Evolutionary conservation across 2,329 filamentous ascomycete genomes (phyloP).

Genomic region (Verticillium isaacii): DNA sequence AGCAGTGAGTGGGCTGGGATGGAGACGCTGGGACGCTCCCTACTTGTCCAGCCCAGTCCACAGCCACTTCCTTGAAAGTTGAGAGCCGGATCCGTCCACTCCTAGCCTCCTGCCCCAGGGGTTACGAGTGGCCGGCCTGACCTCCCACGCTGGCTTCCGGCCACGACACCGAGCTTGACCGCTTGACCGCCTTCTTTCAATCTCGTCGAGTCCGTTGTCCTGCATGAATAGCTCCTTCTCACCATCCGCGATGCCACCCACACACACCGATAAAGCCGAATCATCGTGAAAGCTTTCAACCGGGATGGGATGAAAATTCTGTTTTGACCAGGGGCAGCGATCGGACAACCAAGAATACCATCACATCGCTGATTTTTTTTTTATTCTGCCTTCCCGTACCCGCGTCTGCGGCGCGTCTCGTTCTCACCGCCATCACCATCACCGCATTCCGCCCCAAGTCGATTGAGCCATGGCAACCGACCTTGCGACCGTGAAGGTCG

Average conservation of each 20-base stretch:
- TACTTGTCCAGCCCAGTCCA: not conserved
- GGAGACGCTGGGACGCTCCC: not conserved
- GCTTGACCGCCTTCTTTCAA: slow-evolving; percentile 14
- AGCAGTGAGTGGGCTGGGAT: too few relatives aligned
- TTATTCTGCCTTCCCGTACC: not conserved
- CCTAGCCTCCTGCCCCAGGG: not conserved
- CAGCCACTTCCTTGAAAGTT: not conserved
- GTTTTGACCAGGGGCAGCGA: not conserved
- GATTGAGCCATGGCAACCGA: slow-evolving; percentile 13
- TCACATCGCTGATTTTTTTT: not conserved
- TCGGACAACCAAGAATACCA: not conserved
- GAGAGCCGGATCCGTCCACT: not conserved
- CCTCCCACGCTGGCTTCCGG: not conserved
- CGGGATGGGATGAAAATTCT: not conserved
- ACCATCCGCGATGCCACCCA: not conserved
- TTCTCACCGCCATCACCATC: not conserved
- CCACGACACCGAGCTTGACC: not conserved
- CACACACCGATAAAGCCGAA: not conserved
- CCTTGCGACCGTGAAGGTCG: slow-evolving; percentile 33
- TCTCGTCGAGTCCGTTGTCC: slow-evolving; percentile 4
- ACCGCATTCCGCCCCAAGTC: not conserved
- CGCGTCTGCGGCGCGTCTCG: not conserved
- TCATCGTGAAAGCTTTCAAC: slow-evolving; percentile 1
- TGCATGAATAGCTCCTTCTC: slow-evolving; percentile 4
- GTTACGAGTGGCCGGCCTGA: not conserved